These are phyloP conservation scores for Botrytis galanthina DNA, from an alignment of 2,329 filamentous ascomycete genomes.

Conservation along the genomic window DNA sequence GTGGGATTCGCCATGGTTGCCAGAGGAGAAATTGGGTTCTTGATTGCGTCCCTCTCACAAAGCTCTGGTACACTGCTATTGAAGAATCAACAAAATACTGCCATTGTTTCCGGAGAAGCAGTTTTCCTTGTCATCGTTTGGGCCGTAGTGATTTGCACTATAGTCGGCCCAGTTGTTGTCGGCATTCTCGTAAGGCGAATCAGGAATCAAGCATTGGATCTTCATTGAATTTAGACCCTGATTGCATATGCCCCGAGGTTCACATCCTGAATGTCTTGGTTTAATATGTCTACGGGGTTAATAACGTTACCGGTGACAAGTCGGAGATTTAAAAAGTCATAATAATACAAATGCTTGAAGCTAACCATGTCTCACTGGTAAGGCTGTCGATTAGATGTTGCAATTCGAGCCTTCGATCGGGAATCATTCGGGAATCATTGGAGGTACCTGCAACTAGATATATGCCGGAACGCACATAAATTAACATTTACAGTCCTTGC, in stretches of 20 bases:
- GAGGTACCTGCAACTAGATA: background rate
- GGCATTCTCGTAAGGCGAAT: constrained; percentile 48
- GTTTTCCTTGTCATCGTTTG: constrained; percentile 54
- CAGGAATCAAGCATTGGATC: constrained; percentile 23
- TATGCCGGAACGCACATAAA: background rate
- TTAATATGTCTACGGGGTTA: background rate
- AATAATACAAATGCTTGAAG: background rate
- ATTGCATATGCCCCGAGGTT: background rate
- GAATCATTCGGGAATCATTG: too few species aligned
- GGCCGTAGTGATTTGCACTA: constrained; percentile 56
- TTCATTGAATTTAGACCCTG: background rate
- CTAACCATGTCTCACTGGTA: background rate
- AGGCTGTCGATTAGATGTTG: background rate
- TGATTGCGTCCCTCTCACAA: constrained; percentile 69
- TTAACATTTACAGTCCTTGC: background rate
- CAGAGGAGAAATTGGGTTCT: constrained; percentile 75
- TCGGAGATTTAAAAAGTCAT: background rate
- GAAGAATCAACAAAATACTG: constrained; percentile 12
- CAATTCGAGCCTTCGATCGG: background rate
- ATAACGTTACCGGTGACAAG: background rate
- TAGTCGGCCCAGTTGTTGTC: constrained; percentile 50
- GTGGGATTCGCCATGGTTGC: constrained; percentile 62
- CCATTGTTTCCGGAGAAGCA: constrained; percentile 32
- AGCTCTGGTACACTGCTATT: constrained; percentile 41
- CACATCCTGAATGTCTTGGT: background rate